Percentiles rank a stretch among this genome's conserved stretches.
Evolutionary conservation across 73 alveolate species (phyloP).

Genomic region (Tetrahymena elliotti): DNA sequence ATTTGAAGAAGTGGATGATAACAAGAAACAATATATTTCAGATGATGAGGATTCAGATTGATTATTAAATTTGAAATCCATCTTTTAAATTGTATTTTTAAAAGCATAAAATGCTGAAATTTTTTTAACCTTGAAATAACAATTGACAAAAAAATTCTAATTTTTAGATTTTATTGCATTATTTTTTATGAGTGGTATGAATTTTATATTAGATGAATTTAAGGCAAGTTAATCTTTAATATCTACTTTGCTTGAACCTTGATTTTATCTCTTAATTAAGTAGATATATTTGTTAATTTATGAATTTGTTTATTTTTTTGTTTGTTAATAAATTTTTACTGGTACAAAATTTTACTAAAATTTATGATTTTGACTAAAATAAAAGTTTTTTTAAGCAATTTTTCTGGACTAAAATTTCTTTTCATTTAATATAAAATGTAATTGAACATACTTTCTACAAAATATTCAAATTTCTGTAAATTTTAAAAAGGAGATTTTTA

Average conservation of each 20-base stretch:
- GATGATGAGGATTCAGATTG: neutral
- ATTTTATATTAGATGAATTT: too few relatives aligned
- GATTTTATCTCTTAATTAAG: neutral
- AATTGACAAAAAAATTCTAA: too few relatives aligned
- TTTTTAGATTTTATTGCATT: too few relatives aligned
- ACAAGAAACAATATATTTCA: neutral
- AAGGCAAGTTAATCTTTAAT: neutral
- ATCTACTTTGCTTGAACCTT: neutral
- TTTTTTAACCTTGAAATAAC: too few relatives aligned
- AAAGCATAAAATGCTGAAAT: too few relatives aligned
- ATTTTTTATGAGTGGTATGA: neutral
- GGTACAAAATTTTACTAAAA: neutral
- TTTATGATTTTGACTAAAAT: too few relatives aligned
- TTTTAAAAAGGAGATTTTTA: neutral
- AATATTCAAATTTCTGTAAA: neutral
- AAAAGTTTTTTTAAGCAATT: too few relatives aligned
- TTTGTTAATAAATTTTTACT: neutral
- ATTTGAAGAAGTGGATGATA: neutral
- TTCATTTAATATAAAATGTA: too few relatives aligned
- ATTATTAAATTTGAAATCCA: neutral
- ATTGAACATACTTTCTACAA: neutral
- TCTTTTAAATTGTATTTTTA: too few relatives aligned
- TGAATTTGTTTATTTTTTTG: neutral
- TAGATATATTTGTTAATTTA: neutral
- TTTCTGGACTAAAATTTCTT: too few relatives aligned